Percentiles rank a stretch among this genome's conserved stretches.
Evolutionary conservation across 2,329 filamentous ascomycete species (phyloP).

Genomic region (Penicillium freii): DNA sequence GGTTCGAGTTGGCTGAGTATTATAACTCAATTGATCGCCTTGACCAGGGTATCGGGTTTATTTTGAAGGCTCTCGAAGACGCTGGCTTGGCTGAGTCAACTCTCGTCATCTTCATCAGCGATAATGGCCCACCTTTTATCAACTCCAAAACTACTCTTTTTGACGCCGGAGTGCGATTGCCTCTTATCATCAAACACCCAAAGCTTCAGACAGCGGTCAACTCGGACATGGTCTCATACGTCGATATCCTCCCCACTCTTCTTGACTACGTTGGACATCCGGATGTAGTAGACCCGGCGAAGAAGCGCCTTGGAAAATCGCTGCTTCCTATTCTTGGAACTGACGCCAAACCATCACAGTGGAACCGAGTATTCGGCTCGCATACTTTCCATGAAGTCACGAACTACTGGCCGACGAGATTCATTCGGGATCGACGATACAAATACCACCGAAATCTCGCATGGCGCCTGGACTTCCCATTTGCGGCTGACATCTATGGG

Average conservation of each 20-base stretch:
- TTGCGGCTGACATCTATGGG: slow-evolving; percentile 49
- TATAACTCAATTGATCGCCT: slow-evolving; percentile 44
- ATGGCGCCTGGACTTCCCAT: slow-evolving; percentile 52
- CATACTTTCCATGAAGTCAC: slow-evolving; percentile 54
- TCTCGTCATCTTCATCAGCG: slow-evolving; percentile 49
- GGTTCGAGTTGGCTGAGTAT: slow-evolving; percentile 47
- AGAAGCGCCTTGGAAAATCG: slow-evolving; percentile 35
- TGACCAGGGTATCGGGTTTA: slow-evolving; percentile 45
- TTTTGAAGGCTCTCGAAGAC: slow-evolving; percentile 37
- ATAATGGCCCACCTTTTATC: slow-evolving; percentile 52
- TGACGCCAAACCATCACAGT: slow-evolving; percentile 14
- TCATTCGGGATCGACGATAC: slow-evolving; percentile 44
- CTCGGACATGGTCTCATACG: slow-evolving; percentile 47
- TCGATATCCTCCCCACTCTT: slow-evolving; percentile 49
- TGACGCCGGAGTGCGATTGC: slow-evolving; percentile 48
- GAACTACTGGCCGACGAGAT: slow-evolving; percentile 54
- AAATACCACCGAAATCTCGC: slow-evolving; percentile 54
- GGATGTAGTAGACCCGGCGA: neutral
- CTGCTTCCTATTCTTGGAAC: slow-evolving; percentile 39
- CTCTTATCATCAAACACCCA: slow-evolving; percentile 44
- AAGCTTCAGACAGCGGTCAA: slow-evolving; percentile 33
- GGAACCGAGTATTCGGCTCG: slow-evolving; percentile 47
- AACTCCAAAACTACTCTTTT: slow-evolving; percentile 54
- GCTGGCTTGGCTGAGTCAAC: slow-evolving; percentile 35
- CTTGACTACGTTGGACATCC: slow-evolving; percentile 41